Base-by-base conservation (phyloP, 139 green algal species). In the Tetradesmus lagerheimii region DNA sequence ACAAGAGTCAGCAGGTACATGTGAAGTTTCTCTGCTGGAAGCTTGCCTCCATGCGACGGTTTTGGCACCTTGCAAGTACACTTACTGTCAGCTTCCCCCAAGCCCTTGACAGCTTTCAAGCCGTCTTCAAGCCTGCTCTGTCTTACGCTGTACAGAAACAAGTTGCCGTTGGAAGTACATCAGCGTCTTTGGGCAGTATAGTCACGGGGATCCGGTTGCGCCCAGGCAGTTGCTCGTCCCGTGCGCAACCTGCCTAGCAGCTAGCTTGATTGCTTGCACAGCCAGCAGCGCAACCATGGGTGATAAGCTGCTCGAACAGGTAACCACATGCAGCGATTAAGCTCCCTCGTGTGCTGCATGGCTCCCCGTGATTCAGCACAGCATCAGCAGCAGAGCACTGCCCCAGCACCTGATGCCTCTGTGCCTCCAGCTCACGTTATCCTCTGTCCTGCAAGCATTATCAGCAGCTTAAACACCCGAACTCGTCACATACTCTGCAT, bases 271-370 rank as follows among this genome's bases (percentile, higher is more conserved):
- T 4, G n/a, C 12, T 23, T 78, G 31, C 67, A 78, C 67, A 38
- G n/a, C 14, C n/a, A 25, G n/a, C 4, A 18, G 23, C 18, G 35
- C 53, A 41, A 53, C 35, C 85, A 89, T 89, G 85, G 77, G 83
- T 31, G 90, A 91, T 38, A 95, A 95, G 34, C 57, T 97, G 41
- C 77, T 96, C 66, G 96, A 97, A 31, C 57, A 71, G 57, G 57
- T 71, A n/a, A 71, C 23, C 4, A 9, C 25, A 15, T 9, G 57
- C 57, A 31, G 4, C 8, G 57, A 71, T 6, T n/a, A 86, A 96
- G 89, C 94, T 96, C 25, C 95, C n/a, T 94, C 77, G 92, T 95
- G 43, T 64, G 96, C 31, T 87, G 0, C 25, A 76, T 71, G 57
- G 20, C 11, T n/a, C 57, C 57, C 23, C 57, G 18, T 71, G 57